Conservation (phyloP, 2,329 filamentous ascomycete species). For the Hypoxylon sp. region DNA sequence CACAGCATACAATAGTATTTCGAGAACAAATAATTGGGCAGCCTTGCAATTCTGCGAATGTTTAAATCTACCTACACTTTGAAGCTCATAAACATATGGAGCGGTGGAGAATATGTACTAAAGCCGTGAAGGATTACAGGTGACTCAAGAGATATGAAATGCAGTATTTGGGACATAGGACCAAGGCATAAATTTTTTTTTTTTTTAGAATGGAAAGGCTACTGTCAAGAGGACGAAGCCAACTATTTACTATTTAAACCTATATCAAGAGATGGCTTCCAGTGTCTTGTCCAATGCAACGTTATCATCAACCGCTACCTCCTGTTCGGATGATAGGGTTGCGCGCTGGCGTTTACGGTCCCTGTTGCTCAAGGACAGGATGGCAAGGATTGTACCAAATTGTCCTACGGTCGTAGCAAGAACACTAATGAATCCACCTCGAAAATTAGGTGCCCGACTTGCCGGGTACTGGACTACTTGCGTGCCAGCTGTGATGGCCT, state of each 20-base stretch:
- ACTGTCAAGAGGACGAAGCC: not conserved
- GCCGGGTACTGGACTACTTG: conserved; percentile 59
- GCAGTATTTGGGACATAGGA: not conserved
- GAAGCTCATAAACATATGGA: not conserved
- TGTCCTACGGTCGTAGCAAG: conserved; percentile 55
- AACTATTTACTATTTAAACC: not conserved
- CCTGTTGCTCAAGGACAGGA: conserved; percentile 42
- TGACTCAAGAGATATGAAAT: not conserved
- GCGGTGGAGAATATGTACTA: not conserved
- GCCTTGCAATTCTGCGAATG: not conserved
- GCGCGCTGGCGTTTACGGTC: conserved; percentile 20
- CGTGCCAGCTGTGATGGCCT: conserved; percentile 58
- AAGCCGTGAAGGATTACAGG: not conserved
- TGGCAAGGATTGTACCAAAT: conserved; percentile 50
- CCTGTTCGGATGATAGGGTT: conserved; percentile 1
- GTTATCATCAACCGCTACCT: conserved; percentile 3
- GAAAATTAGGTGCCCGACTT: conserved; percentile 55
- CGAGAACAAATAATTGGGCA: not conserved
- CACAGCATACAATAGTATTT: not conserved
- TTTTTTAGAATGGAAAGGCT: no score
- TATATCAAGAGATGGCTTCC: conserved; percentile 4
- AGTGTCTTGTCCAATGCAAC: conserved; percentile 8
- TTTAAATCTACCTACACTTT: not conserved
- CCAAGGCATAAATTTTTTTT: not conserved
- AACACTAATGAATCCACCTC: conserved; percentile 51